These are phyloP conservation scores for Scheffersomyces coipomensis DNA, from an alignment of 805 yeast species.

Conservation along the genomic window DNA sequence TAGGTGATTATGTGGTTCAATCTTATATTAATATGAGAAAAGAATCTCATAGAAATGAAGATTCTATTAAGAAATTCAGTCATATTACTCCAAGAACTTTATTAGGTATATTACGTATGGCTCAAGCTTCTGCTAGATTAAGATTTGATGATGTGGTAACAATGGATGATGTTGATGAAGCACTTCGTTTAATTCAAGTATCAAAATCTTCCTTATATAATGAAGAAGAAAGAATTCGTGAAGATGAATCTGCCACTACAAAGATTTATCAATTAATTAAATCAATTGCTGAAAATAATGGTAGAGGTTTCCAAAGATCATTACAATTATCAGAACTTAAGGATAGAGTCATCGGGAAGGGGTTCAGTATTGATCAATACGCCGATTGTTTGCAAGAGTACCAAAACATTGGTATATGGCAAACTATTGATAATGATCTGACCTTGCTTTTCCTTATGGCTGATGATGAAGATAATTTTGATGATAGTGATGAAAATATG, in stretches of 20 bases:
- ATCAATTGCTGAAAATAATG: slow-evolving; percentile 46
- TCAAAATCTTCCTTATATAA: slow-evolving; percentile 80
- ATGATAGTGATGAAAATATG: slow-evolving; percentile 25
- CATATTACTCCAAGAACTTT: slow-evolving; percentile 96
- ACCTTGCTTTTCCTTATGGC: slow-evolving; percentile 49
- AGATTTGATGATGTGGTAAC: slow-evolving; percentile 74
- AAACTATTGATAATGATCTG: slow-evolving; percentile 67
- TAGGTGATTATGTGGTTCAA: slow-evolving; percentile 82
- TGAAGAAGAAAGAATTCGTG: slow-evolving; percentile 47
- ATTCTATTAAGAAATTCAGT: slow-evolving; percentile 73
- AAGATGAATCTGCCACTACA: slow-evolving; percentile 66
- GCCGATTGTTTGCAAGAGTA: slow-evolving; percentile 76
- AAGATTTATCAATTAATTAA: slow-evolving; percentile 72
- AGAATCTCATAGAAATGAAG: slow-evolving; percentile 78
- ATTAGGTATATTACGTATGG: slow-evolving; percentile 83
- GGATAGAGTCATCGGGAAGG: slow-evolving; percentile 70
- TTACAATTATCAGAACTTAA: slow-evolving; percentile 50
- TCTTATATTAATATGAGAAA: slow-evolving; percentile 90
- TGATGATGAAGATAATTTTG: slow-evolving; percentile 40
- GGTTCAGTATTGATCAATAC: slow-evolving; percentile 79
- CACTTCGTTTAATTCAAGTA: slow-evolving; percentile 79
- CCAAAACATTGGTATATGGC: slow-evolving; percentile 71
- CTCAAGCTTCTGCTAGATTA: slow-evolving; percentile 92
- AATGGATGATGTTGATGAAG: slow-evolving; percentile 90
- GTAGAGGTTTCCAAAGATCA: slow-evolving; percentile 22